Evolutionary conservation across 2,329 filamentous ascomycete genomes (phyloP), one percentile per base, ranked within the genome.

Genomic region (Arthrobotrys conoides): DNA sequence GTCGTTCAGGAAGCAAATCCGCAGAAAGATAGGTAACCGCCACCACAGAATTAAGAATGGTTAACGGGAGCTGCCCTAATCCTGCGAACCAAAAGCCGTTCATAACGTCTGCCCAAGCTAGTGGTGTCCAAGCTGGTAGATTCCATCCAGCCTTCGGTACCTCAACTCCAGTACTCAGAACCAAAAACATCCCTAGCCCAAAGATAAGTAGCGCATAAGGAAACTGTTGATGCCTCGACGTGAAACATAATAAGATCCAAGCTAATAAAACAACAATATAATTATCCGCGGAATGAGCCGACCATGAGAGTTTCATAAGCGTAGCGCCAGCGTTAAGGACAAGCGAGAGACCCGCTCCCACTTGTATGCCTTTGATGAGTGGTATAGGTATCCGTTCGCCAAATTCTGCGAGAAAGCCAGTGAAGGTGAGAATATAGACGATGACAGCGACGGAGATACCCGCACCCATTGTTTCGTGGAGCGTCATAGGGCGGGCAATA

Each of bases 361-460:
- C 90, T 85, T 98, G 96, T 81, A 98, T 97, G 33, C 95, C 95
- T 83, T 97, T 97, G 67, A 98, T 91, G 0, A 98, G 92, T 0
- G 94, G 93, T 14, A 94, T 89, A 0, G 95, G 95, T 8, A 96
- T 91, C 14, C 90, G 87, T n/a, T 87, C 85, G 8, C 92, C 91
- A 65, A 93, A 90, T 87, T 90, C 91, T 72, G 87, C 88, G 36
- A 97, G 86, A n/a, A 96, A 85, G 0, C 95, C 93, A 0, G 93
- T 96, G 3, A 90, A 83, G 82, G 92, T 94, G 83, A 97, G 90
- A 0, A 96, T 5, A 8, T 95, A 87, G 8, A 97, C 91, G 22
- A 91, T 88, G 5, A 86, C 86, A 1, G 91, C 90, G 38, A 97
- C 94, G 73, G 93, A 92, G 44, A 95, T 88, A 0, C 95, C 95